These are phyloP conservation scores for Irpex sp. DNA, from an alignment of 1,284 basidiomycete genomes.

Conservation along the genomic window DNA sequence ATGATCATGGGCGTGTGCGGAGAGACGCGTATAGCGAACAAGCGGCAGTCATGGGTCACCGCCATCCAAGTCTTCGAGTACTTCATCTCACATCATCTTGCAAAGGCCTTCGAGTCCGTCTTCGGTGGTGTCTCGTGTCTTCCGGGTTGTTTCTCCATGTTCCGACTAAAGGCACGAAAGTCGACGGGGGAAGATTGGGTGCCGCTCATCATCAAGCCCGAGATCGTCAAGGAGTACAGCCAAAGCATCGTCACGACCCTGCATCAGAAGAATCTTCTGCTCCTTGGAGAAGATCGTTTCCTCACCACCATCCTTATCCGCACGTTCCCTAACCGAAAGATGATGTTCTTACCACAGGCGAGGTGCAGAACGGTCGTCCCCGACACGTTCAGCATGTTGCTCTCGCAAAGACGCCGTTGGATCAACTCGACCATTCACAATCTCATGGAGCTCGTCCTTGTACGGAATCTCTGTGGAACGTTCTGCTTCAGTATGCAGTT, in stretches of 20 bases:
- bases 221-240: conserved; percentile 97
- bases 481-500: conserved; percentile 99
- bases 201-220: conserved; percentile 94
- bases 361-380: conserved; percentile 95
- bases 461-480: conserved; percentile 93
- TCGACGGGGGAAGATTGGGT: conserved; percentile 93
- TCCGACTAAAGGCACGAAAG: conserved; percentile 93
- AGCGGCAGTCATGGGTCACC: conserved; percentile 96
- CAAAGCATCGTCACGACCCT: conserved; percentile 91
- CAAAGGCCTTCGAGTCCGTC: conserved; percentile 98
- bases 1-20: conserved; percentile 99
- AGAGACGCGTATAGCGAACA: conserved; percentile 98
- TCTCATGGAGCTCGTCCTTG: conserved; percentile 97
- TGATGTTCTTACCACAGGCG: conserved; percentile 99
- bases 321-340: conserved; percentile 97
- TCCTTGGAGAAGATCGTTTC: conserved; percentile 99
- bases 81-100: conserved; percentile 98
- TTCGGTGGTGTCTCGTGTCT: conserved; percentile 99
- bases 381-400: conserved; percentile 88
- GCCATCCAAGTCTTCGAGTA: conserved; percentile 98
- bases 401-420: conserved; percentile 98
- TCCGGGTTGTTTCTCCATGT: conserved; percentile 99
- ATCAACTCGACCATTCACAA: conserved; percentile 99
- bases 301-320: conserved; percentile 92
- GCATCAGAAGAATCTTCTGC: conserved; percentile 96